A percentile compares a stretch with the other conserved stretches of the same genome.
Evolutionary conservation across 169 alveolate genomes (phyloP).

Genomic region (Plasmodium malariae): DNA sequence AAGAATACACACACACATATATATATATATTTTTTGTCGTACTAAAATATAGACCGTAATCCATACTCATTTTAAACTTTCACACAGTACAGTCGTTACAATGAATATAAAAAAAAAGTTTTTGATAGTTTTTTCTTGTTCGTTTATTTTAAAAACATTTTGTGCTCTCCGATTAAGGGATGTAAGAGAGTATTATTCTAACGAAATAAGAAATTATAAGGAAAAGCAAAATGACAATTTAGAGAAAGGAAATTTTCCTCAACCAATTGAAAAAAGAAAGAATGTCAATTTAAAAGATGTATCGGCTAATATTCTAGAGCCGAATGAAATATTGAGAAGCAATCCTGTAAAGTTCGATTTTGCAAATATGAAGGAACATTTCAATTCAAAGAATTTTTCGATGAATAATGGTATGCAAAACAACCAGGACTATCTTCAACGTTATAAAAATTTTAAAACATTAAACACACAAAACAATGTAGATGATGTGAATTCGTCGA

Average conservation of each 20-base stretch:
- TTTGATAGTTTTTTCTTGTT: slow-evolving; percentile 9
- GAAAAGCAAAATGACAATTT: slow-evolving; percentile 2
- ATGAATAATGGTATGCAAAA: neutral
- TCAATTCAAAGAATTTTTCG: neutral
- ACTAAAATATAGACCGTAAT: too few relatives aligned
- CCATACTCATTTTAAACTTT: too few relatives aligned
- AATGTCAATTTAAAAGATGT: slow-evolving; percentile 12
- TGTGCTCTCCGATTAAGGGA: slow-evolving; percentile 2
- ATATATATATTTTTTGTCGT: too few relatives aligned
- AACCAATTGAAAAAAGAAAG: slow-evolving; percentile 6
- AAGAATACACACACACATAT: too few relatives aligned
- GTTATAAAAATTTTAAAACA: neutral
- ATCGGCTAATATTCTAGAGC: neutral
- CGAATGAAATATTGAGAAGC: neutral
- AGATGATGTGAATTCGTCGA: neutral
- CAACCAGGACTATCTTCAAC: neutral
- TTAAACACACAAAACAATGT: neutral
- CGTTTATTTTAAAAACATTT: neutral
- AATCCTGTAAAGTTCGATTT: neutral
- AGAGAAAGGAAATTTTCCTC: neutral
- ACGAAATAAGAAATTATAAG: neutral
- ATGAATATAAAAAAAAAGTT: slow-evolving; percentile 29
- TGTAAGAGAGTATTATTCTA: slow-evolving; percentile 11
- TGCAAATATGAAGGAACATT: neutral
- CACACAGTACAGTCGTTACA: slow-evolving; percentile 13